Percentiles rank a stretch among this genome's conserved stretches.
Conservation (phyloP, 129 eudicot genomes). For the Gnaphalium uliginosum region DNA sequence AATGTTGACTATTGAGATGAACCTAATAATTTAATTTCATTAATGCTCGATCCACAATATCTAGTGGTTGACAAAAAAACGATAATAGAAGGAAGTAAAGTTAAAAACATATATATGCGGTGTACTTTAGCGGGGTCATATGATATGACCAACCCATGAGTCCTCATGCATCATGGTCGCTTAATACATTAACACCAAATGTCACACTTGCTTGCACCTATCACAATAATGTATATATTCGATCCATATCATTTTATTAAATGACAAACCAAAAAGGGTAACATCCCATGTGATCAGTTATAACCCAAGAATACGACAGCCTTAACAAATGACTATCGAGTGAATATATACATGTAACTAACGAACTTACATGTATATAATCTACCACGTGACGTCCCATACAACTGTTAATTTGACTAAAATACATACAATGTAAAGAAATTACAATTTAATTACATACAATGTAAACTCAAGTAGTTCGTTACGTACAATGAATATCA, state of each 20-base stretch:
- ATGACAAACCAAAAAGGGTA: slow-evolving; percentile 11
- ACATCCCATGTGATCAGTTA: slow-evolving; percentile 27
- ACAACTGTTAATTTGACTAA: too few relatives aligned
- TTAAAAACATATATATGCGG: background rate
- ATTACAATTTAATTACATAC: too few relatives aligned
- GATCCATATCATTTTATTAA: slow-evolving; percentile 1
- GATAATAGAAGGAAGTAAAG: background rate
- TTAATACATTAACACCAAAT: slow-evolving; percentile 12
- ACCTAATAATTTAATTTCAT: too few relatives aligned
- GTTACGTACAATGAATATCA: too few relatives aligned
- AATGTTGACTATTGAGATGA: too few relatives aligned
- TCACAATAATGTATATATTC: background rate
- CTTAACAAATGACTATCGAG: slow-evolving; percentile 7
- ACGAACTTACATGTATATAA: too few relatives aligned
- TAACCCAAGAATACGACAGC: slow-evolving; percentile 12
- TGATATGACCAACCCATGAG: slow-evolving; percentile 19
- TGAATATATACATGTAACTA: too few relatives aligned
- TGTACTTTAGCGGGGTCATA: slow-evolving; percentile 1
- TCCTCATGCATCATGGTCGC: slow-evolving; percentile 15
- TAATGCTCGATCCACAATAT: background rate
- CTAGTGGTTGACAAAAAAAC: background rate
- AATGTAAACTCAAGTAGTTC: too few relatives aligned
- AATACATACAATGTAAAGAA: too few relatives aligned
- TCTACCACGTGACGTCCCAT: too few relatives aligned
- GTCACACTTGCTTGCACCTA: background rate